A percentile compares a stretch with the other conserved stretches of the same genome.
phyloP scores from a whole-genome alignment of 2,329 filamentous ascomycete genomes.

The Xylariaceae sp. region DNA sequence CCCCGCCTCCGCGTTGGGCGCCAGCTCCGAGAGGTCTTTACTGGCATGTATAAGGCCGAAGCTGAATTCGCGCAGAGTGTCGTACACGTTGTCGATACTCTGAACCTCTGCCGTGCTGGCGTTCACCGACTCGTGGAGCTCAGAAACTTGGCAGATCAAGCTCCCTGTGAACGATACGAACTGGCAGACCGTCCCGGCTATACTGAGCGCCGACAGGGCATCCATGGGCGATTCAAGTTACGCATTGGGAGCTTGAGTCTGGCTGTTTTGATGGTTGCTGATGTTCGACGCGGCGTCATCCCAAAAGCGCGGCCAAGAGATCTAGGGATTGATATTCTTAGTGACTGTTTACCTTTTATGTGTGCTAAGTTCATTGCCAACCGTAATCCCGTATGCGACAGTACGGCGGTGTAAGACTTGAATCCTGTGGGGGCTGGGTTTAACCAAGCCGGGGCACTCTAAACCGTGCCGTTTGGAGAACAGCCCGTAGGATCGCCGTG shows the following conservation, averaged over 20 bases:
- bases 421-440: too few species aligned
- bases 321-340: too few species aligned
- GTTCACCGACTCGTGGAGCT: slow-evolving; percentile 6
- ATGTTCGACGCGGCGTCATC: too few species aligned
- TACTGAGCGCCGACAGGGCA: slow-evolving; percentile 11
- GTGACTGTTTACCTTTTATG: too few species aligned
- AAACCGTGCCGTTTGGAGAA: too few species aligned
- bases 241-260: slow-evolving; percentile 4
- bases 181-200: slow-evolving; percentile 11
- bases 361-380: too few species aligned
- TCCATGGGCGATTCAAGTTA: slow-evolving; percentile 8
- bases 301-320: too few species aligned
- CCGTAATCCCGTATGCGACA: too few species aligned
- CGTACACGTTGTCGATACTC: slow-evolving; percentile 9
- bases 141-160: slow-evolving; percentile 6
- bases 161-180: slow-evolving; percentile 10
- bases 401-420: too few species aligned
- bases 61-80: slow-evolving; percentile 7
- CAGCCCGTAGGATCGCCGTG: too few species aligned
- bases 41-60: slow-evolving; percentile 5
- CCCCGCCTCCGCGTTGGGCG: not conserved
- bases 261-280: not conserved
- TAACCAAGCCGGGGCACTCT: too few species aligned
- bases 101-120: slow-evolving; percentile 7
- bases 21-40: slow-evolving; percentile 8